Percentiles rank a stretch among this genome's conserved stretches.
Evolutionary conservation across 2,329 filamentous ascomycete genomes (phyloP).

Genomic region (Fusarium virguliforme): DNA sequence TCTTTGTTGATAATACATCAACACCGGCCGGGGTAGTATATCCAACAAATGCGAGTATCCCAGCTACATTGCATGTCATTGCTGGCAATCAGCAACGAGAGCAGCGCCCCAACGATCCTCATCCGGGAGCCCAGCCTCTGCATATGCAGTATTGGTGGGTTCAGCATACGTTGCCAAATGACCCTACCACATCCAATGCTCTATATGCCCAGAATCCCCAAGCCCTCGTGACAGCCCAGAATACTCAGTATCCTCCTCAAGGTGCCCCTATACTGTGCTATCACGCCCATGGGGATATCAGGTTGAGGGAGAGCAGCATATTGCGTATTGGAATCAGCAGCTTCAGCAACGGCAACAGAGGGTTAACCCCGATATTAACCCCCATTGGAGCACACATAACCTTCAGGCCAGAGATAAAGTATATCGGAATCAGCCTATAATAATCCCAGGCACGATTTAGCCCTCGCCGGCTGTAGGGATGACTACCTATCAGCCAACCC

Average conservation of each 20-base stretch:
- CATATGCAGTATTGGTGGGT: conserved; percentile 2
- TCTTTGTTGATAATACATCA: too few relatives aligned
- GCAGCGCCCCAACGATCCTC: conserved; percentile 11
- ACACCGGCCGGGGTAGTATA: too few relatives aligned
- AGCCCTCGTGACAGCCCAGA: conserved; percentile 8
- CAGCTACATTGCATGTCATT: too few relatives aligned
- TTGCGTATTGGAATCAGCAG: conserved; percentile 6
- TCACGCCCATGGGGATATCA: conserved; percentile 12
- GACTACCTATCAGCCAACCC: conserved; percentile 5
- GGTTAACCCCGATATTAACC: conserved; percentile 8
- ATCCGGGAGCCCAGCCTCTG: not conserved
- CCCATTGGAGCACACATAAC: not conserved
- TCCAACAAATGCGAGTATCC: too few relatives aligned
- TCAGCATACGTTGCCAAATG: conserved; percentile 10
- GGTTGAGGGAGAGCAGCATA: conserved; percentile 12
- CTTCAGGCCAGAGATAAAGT: not conserved
- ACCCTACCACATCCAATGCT: conserved; percentile 9
- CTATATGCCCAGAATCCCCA: conserved; percentile 11
- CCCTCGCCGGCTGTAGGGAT: conserved; percentile 14
- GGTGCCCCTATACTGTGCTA: not conserved
- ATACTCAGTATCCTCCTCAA: conserved; percentile 1
- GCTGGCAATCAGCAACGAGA: conserved; percentile 6
- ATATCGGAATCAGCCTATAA: not conserved
- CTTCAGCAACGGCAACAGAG: conserved; percentile 14
- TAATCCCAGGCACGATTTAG: conserved; percentile 7